Evolutionary conservation across 1,139 yeast species (phyloP).

Genomic region (Suhomyces maxii): DNA sequence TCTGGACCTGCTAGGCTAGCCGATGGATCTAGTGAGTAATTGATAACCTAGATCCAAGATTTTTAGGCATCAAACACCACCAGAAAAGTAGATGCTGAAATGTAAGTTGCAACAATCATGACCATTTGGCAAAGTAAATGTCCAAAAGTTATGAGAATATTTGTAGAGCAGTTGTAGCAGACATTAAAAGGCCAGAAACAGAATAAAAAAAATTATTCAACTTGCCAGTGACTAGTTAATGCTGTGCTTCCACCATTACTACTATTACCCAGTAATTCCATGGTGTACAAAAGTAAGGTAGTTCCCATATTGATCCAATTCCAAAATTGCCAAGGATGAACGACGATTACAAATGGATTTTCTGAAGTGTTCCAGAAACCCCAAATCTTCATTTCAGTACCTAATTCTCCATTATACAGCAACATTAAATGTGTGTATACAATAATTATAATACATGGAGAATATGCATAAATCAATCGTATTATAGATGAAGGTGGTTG

Average conservation of each 20-base stretch:
- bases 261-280: conserved; percentile 61
- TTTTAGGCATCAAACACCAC: too few relatives aligned
- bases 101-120: too few relatives aligned
- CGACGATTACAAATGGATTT: conserved; percentile 34
- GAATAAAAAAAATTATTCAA: conserved; percentile 13
- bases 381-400: conserved; percentile 59
- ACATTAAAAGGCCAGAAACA: neutral
- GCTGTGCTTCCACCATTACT: conserved; percentile 30
- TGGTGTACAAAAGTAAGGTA: conserved; percentile 73
- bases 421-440: conserved; percentile 92
- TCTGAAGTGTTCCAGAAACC: conserved; percentile 43
- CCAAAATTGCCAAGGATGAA: conserved; percentile 92
- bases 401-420: conserved; percentile 81
- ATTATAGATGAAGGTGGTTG: conserved; percentile 48
- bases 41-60: too few relatives aligned
- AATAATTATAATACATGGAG: conserved; percentile 91
- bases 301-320: conserved; percentile 90
- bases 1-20: too few relatives aligned
- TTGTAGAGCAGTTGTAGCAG: too few relatives aligned
- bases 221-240: conserved; percentile 28
- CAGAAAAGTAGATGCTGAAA: too few relatives aligned
- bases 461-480: conserved; percentile 74
- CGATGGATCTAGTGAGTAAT: too few relatives aligned
- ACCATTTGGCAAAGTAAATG: too few relatives aligned
- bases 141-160: too few relatives aligned